These are phyloP conservation scores for Scedosporium aurantiacum DNA, from an alignment of 2,329 filamentous ascomycete genomes.

Conservation along the genomic window DNA sequence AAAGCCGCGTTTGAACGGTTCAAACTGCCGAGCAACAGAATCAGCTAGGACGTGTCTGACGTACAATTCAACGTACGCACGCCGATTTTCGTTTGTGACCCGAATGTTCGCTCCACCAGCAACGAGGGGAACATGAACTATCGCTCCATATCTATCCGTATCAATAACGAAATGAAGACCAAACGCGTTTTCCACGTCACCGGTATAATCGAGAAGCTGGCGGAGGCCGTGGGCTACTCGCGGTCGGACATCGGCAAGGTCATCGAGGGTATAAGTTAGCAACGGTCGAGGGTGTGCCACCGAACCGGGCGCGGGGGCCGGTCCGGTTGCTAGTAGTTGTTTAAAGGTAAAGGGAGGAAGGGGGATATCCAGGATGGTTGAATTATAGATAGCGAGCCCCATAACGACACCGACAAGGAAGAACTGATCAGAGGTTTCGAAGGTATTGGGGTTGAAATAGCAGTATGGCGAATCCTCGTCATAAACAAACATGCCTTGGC, in stretches of 20 bases:
- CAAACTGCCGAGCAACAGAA: constrained; percentile 70
- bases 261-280: constrained; percentile 67
- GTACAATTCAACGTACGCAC: constrained; percentile 80
- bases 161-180: constrained; percentile 73
- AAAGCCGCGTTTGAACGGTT: constrained; percentile 89
- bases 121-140: constrained; percentile 58
- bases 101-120: constrained; percentile 59
- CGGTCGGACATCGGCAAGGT: constrained; percentile 74
- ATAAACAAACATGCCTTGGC: constrained; percentile 74
- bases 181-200: constrained; percentile 71
- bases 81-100: constrained; percentile 75
- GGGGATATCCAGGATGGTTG: constrained; percentile 79
- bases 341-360: constrained; percentile 83
- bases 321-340: constrained; percentile 70
- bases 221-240: constrained; percentile 63
- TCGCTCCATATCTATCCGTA: constrained; percentile 63
- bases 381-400: constrained; percentile 88
- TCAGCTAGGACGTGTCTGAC: constrained; percentile 70
- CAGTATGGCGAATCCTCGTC: constrained; percentile 84
- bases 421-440: constrained; percentile 86
- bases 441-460: constrained; percentile 85
- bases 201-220: constrained; percentile 70
- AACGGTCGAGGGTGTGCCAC: constrained; percentile 45
- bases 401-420: constrained; percentile 82
- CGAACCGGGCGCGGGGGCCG: constrained; percentile 43